Base-by-base conservation (phyloP, 176 grass and related monocot species). In the Eragrostis nindensis region DNA sequence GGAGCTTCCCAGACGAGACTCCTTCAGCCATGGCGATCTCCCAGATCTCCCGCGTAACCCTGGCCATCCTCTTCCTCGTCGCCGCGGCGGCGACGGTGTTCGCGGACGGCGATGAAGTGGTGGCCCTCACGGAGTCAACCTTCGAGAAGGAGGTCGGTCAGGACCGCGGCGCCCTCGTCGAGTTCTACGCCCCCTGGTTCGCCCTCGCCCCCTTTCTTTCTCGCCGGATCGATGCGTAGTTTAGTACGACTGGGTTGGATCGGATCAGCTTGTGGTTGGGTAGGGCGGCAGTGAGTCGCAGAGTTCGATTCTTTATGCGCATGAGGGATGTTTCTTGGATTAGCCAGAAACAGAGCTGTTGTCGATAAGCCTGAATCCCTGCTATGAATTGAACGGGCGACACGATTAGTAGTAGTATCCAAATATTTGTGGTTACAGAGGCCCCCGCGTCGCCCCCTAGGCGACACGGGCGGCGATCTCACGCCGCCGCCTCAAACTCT, bases 101-200 rank as follows among this genome's bases (percentile, higher is more conserved):
- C 30, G 90, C 88, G 2, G 85, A 87, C 46, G 85, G 85, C 44
- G 90, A 85, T 39, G 82, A 85, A 13, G 93, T 96, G 53, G 13
- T 90, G 38, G 90, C 84, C 60, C 90, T 96, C 9, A 90, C 87
- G 10, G 79, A 89, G 79, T 82, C 85, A 71, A 86, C 82, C 80
- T 96, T 96, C 57, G 85, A 96, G 82, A 77, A 88, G 82, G 93
- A 92, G 85, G 90, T 96, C 70, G 93, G 90, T 7, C 78, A 96
- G 57, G 93, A 96, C 72, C 87, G 90, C 53, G 90, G 68, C 79
- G 90, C 84, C 70, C 87, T 96, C 53, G 80, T 92, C 66, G 93
- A 90, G 74, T 96, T 96, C 75, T 92, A 87, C 70, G 86, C 93
- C 6, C 90, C 90, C 32, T 96, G 93, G 93, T 91, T 88, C 36